Evolutionary conservation across 306 rosid species (phyloP), one percentile per base, ranked within the genome.

Genomic region (Elaeagnus macrophylla): DNA sequence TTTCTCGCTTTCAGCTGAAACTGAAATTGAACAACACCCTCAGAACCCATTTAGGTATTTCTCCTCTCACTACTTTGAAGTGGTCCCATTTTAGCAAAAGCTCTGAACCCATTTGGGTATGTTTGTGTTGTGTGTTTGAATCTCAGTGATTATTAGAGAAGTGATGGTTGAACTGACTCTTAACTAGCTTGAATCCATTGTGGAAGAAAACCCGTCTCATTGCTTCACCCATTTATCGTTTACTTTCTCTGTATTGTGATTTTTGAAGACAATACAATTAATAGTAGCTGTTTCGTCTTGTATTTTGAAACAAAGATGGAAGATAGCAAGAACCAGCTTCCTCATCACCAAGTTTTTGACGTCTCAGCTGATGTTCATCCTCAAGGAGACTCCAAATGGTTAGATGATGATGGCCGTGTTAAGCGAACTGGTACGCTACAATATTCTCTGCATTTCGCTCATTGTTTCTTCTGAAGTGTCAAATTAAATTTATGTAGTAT

Each of bases 321-420:
- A 60, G 95, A 83, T 1, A 70, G 53, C 40, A 37, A 16, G 17
- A 75, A 35, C 62, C 73, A 62, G 55, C 68, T 59, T 37, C 64
- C 60, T 12, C 65, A 71, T 66, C 68, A 66, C 57, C 88, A 84
- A 69, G 61, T 68, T 40, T 74, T 89, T 57, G 82, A 71, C 6
- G 54, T 81, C 57, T 73, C 94, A 45, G 9, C 59, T 32, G 86
- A 75, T 25, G 32, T 25, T 46, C 51, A 37, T 38, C 79, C 65
- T 16, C 93, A 76, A 62, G 52, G 39, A 5, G 84, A 56, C 54
- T 89, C 97, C 8, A 78, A 83, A 62, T 75, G 72, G 54, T 79
- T 61, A 7, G 95, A 89, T 32, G 93, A 89, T n/a, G 97, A 89
- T 48, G 97, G 97, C 49, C 95, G 87, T 44, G 74, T 79, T 67